Evolutionary conservation across 1,284 basidiomycete species (phyloP), one percentile per base, ranked within the genome.

Genomic region (Mycena sp.): DNA sequence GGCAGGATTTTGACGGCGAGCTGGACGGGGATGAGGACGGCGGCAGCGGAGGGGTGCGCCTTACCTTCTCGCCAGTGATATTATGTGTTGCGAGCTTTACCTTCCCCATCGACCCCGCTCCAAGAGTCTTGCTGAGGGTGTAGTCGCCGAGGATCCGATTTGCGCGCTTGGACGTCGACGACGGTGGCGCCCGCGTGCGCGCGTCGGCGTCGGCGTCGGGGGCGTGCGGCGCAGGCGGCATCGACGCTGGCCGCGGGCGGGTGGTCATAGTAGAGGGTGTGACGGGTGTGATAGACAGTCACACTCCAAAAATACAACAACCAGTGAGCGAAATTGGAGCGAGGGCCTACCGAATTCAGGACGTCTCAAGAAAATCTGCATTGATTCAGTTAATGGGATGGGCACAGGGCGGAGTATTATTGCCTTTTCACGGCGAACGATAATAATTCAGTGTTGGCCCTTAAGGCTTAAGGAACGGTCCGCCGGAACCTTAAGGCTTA

Each of bases 1-100:
- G 98, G 97, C 19, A 99, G 91, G 73, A 99, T 99, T 84, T 99
- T 99, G 81, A 99, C 94, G 11, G 98, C 98, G 64, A 97, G 91
- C 94, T 97, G 74, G 16, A 32, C 19, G 17, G n/a, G n/a, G n/a
- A n/a, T n/a, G n/a, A n/a, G n/a, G n/a, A n/a, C n/a, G 64, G 19
- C 25, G n/a, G 35, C 40, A 44, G 40, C 19, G 57, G 38, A 58
- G 50, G 56, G n/a, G n/a, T n/a, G n/a, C n/a, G 55, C 79, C 87
- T 72, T 67, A 97, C 97, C 88, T 97, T 98, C 80, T 98, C 95
- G 43, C 93, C 93, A 1, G 94, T 93, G 69, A 90, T 75, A 69
- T 93, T 93, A 76, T 97, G 95, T 41, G 93, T 91, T 7, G 95
- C 97, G 19, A 99, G 87, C 83, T 99, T 99, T 73, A 99, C 98